Evolutionary conservation across 148 eudicot genomes (phyloP).

Genomic region (Vaccinium corymbosum): DNA sequence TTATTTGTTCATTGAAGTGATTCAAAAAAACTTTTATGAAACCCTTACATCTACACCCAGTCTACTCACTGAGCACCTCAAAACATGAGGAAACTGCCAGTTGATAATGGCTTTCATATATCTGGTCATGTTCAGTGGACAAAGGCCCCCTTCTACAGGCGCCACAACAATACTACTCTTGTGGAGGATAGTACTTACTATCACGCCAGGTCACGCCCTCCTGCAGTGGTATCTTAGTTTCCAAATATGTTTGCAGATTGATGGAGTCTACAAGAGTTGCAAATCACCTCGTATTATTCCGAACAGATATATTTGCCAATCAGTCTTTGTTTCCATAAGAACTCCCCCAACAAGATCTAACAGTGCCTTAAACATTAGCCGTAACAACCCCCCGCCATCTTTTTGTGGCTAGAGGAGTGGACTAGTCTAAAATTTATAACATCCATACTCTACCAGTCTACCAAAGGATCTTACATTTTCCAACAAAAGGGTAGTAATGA

Average conservation of each 20-base stretch:
- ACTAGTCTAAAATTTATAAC: not conserved
- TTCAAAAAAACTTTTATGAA: not conserved
- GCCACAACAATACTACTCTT: not conserved
- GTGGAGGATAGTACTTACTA: not conserved
- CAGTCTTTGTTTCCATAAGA: not conserved
- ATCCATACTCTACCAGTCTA: not conserved
- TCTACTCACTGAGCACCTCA: not conserved
- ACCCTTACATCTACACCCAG: not conserved
- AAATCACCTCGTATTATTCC: not conserved
- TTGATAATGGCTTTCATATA: not conserved
- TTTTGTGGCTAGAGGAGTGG: not conserved
- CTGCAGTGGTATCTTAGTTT: no score
- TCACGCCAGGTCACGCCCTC: not conserved
- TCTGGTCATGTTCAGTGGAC: not conserved
- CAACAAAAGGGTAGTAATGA: not conserved
- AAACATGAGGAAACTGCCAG: not conserved
- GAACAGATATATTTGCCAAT: not conserved
- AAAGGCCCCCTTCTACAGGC: not conserved
- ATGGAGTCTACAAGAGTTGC: not conserved
- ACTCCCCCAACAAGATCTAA: not conserved
- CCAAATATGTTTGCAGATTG: not conserved
- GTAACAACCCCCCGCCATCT: slow-evolving; percentile 9
- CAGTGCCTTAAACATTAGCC: not conserved
- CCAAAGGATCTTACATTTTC: not conserved
- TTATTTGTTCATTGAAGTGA: not conserved